Evolutionary conservation across 148 eudicot species (phyloP).

Genomic region (Rheum nobile): DNA sequence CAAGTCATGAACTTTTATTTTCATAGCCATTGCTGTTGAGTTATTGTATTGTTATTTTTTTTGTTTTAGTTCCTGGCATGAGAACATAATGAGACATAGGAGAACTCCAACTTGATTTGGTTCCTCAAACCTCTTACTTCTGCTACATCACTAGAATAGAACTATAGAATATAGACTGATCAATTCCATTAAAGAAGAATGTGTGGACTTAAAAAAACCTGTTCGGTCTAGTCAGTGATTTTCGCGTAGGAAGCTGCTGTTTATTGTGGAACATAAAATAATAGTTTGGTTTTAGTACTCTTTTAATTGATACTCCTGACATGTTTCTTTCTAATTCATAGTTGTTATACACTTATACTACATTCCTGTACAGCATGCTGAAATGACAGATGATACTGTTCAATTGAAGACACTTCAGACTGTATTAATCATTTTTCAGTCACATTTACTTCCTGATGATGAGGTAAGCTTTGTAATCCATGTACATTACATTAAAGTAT

Average conservation of each 20-base stretch:
- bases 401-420: constrained; percentile 97
- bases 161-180: neutral
- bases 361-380: constrained; percentile 63
- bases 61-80: neutral
- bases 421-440: constrained; percentile 79
- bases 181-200: neutral
- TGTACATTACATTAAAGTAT: neutral
- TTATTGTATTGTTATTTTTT: neutral
- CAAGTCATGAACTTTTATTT: neutral
- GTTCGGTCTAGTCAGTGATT: neutral
- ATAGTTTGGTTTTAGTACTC: neutral
- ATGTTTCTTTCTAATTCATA: constrained; percentile 1
- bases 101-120: neutral
- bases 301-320: neutral
- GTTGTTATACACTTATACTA: neutral
- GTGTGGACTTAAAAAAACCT: neutral
- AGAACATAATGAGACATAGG: neutral
- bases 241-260: neutral
- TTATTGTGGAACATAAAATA: neutral
- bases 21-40: neutral
- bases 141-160: neutral
- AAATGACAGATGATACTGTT: constrained; percentile 88
- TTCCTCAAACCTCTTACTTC: neutral
- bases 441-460: constrained; percentile 74
- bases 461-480: constrained; percentile 39